Evolutionary conservation across 2,329 filamentous ascomycete genomes (phyloP).

Genomic region (Colletotrichum somersetense): DNA sequence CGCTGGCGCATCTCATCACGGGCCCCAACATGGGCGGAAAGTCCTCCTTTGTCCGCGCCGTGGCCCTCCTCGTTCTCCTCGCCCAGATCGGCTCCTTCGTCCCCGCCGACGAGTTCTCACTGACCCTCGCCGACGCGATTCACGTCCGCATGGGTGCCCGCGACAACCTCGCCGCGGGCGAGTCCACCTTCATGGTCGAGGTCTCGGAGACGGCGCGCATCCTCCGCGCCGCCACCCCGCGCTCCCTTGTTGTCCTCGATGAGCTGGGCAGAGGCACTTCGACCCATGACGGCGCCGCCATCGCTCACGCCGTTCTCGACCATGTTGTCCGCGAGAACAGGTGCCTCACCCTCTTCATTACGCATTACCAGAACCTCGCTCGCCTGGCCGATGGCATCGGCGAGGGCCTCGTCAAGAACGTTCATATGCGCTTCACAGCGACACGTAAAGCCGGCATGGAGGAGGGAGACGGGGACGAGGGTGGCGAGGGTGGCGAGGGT

Average conservation of each 20-base stretch:
- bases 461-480: slow-evolving; percentile 41
- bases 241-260: slow-evolving; percentile 90
- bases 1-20: slow-evolving; percentile 87
- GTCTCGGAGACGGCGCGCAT: slow-evolving; percentile 93
- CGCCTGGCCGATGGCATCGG: slow-evolving; percentile 76
- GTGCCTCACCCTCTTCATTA: slow-evolving; percentile 94
- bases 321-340: slow-evolving; percentile 81
- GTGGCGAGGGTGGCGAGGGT: slow-evolving; percentile 42
- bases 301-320: slow-evolving; percentile 90
- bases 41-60: slow-evolving; percentile 94
- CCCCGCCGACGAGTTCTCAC: slow-evolving; percentile 77
- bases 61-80: slow-evolving; percentile 92
- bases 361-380: slow-evolving; percentile 92
- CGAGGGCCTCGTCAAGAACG: slow-evolving; percentile 77
- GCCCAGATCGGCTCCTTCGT: slow-evolving; percentile 96
- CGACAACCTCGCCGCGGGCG: slow-evolving; percentile 95
- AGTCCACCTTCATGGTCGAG: slow-evolving; percentile 98
- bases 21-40: slow-evolving; percentile 99
- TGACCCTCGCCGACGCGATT: slow-evolving; percentile 91
- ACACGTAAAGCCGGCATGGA: slow-evolving; percentile 44
- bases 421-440: slow-evolving; percentile 90
- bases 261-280: slow-evolving; percentile 94
- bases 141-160: slow-evolving; percentile 96
- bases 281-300: slow-evolving; percentile 96
- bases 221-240: slow-evolving; percentile 86